Base-by-base conservation (phyloP, 495 filamentous ascomycete genomes). In the Neurospora sp. region DNA sequence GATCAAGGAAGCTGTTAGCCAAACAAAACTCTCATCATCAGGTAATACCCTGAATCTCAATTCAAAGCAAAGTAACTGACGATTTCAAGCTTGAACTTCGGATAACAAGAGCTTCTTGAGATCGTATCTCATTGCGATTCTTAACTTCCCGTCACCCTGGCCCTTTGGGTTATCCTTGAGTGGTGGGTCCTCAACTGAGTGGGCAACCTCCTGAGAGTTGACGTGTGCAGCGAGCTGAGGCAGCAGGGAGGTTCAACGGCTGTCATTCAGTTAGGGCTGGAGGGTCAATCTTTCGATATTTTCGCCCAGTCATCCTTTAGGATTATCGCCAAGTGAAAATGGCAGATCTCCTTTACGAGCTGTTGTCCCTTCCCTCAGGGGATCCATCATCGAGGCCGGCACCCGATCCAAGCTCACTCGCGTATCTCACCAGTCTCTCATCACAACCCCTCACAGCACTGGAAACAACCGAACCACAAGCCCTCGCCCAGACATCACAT, bases 341-440 rank as follows among this genome's bases (percentile, higher is more conserved):
- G 80, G 80, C 80, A 11, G 80, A 82, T 31, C 71, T 78, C 18
- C 78, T 82, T 53, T 81, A 80, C 41, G 80, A 82, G 18, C 70
- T 82, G 37, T 72, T 82, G 39, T 71, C 71, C 14, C 27, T 27
- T 65, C 72, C 73, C 31, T 38, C 76, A 41, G 78, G 71, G 39
- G 68, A 71, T 39, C 40, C 74, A n/a, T 69, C 76, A 10, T 46
- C 73, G 8, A 68, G 69, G 35, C 41, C 68, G 11, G 31, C 71
- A 6, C 74, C 90, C 87, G 85, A 96, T 69, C 88, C 91, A 69
- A 91, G 93, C 74, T 88, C 94, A 10, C 86, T 97, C 18, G 83
- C 87, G 71, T 98, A 98, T 80, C 90, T 98, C 74, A 89, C 89
- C 76, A 88, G 89, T 41, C 84, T 98, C 22, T 88, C 92, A n/a